These are phyloP conservation scores for Venturia effusa DNA, from an alignment of 2,329 filamentous ascomycete genomes.

Conservation along the genomic window DNA sequence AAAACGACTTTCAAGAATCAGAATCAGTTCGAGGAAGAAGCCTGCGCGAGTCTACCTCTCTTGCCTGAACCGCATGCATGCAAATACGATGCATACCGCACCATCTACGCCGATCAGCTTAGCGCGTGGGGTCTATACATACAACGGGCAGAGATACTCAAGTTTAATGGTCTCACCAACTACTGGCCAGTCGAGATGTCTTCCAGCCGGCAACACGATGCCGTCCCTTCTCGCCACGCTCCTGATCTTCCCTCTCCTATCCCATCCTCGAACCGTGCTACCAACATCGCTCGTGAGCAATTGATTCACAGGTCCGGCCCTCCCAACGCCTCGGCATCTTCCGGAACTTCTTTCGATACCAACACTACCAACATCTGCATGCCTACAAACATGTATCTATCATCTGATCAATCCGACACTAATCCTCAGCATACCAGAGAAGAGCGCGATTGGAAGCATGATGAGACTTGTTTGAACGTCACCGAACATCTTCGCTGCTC, in stretches of 20 bases:
- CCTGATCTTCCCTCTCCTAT: neutral
- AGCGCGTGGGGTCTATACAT: constrained; percentile 47
- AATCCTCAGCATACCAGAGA: neutral
- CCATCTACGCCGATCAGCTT: constrained; percentile 47
- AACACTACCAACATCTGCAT: neutral
- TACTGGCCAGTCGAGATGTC: constrained; percentile 15
- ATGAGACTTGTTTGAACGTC: neutral
- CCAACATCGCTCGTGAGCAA: neutral
- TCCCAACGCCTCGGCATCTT: neutral
- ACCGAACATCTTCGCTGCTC: neutral
- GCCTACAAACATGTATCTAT: neutral
- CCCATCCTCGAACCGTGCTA: neutral
- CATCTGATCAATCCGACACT: neutral
- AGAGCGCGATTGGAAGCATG: neutral
- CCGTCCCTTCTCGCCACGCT: neutral
- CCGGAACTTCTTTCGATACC: neutral
- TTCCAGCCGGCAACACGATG: neutral
- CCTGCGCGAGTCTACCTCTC: constrained; percentile 34
- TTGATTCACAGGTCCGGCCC: neutral
- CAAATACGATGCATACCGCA: constrained; percentile 42
- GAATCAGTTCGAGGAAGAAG: constrained; percentile 44
- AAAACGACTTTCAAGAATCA: constrained; percentile 46
- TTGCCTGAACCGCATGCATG: constrained; percentile 37
- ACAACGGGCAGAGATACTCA: constrained; percentile 46
- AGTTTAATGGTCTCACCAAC: constrained; percentile 37